Evolutionary conservation across 768 basidiomycete species (phyloP), one percentile per base, ranked within the genome.

Genomic region (Chiua virens): DNA sequence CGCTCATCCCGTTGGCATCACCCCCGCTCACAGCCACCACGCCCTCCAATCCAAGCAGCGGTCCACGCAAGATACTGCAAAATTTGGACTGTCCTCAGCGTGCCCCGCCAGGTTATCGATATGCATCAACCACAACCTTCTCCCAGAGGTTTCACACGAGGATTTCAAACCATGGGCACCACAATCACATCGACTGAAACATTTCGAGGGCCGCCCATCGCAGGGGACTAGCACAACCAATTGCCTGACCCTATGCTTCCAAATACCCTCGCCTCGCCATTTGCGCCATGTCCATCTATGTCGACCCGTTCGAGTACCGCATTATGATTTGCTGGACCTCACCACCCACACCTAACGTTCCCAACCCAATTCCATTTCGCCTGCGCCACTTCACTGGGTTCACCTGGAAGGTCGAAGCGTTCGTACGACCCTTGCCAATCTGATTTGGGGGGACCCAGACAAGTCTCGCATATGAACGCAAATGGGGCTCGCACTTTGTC

Each of bases 121-220:
- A 83, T 91, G n/a, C 45, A 82, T 92, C 58, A 90, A 93, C 67
- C 89, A 93, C 69, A 92, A 92, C 58, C 89, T 90, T 2, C 75
- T 93, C 8, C 91, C 89, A 1, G 91, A 92, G 55, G 81, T 92
- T 54, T 87, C 88, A 0, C 90, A 92, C 57, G 90, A 92, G 55
- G 90, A 93, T 60, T 92, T 92, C 59, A 83, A 91, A 66, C n/a
- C n/a, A n/a, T n/a, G n/a, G n/a, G n/a, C n/a, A n/a, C n/a, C n/a
- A n/a, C n/a, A 91, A 91, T 63, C 91, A 85, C 49, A 59, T 69
- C n/a, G 70, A 42, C 58, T 67, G 43, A 53, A 55, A 13, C 39
- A 55, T 18, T n/a, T n/a, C n/a, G n/a, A n/a, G n/a, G 43, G 23
- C 61, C 68, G 37, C 59, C 57, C 14, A 39, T 47, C 4, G 7